Evolutionary conservation across 352 stramenopile genomes (phyloP), one percentile per base, ranked within the genome.

Genomic region (Globisporangium emineosum): DNA sequence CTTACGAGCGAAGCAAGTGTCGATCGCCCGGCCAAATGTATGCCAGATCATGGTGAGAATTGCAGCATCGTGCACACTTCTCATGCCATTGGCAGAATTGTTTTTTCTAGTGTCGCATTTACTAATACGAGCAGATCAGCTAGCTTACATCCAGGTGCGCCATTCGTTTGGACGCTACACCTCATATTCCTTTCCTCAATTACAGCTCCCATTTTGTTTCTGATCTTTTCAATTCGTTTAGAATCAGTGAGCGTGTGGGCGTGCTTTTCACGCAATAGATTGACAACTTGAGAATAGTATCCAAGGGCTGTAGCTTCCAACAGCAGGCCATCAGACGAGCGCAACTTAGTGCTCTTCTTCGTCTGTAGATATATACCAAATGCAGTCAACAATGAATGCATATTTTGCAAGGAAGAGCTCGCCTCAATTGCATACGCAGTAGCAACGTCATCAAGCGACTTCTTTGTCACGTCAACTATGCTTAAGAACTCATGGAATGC

Each of bases 171-270:
- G 7, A 73, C 33, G 19, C 62, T 68, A 0, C 40, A 27, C 12
- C 40, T 17, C n/a, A 76, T 8, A 50, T 76, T 71, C 21, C 56
- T 53, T 30, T 69, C 63, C 12, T 73, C 66, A n/a, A 73, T 76
- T 6, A 43, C 33, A 21, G n/a, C 37, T 12, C 23, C 50, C 62
- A 76, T 72, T 57, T 73, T 76, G 12, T 70, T 62, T 8, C 45
- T 60, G 30, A 70, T 75, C 17, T 57, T 62, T 21, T 17, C 50
- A 10, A 75, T 51, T 23, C 52, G 45, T 35, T 69, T 63, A 6
- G 42, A 42, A 25, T 72, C 58, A 2, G 33, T 25, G 17, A 72
- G 17, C 37, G 33, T 50, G 10, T 35, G 43, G 8, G 2, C 13
- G 37, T n/a, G 65, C 5, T 57, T 43, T 29, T 72, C 57, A 21